Percentiles rank a stretch among this genome's conserved stretches.
Evolutionary conservation across 257 asterid genomes (phyloP).

Genomic region (Verbena officinalis): DNA sequence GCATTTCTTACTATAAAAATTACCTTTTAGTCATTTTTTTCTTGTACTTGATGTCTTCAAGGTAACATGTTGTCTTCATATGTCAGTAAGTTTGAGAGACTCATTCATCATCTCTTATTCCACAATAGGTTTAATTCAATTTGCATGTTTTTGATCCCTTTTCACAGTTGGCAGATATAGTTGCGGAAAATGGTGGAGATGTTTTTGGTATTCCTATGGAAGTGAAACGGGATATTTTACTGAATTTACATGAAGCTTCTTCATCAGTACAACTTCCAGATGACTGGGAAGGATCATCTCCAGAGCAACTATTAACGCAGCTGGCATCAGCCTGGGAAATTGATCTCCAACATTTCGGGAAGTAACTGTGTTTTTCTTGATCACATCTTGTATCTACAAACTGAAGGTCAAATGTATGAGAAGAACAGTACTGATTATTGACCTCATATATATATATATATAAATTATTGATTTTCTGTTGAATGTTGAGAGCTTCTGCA

Average conservation of each 20-base stretch:
- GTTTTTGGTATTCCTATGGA: conserved; percentile 68
- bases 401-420: neutral
- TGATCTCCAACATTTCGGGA: conserved; percentile 69
- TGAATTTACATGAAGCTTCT: conserved; percentile 74
- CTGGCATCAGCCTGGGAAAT: conserved; percentile 91
- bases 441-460: neutral
- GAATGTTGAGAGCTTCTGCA: neutral
- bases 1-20: no score
- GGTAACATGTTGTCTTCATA: conserved; percentile 1
- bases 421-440: neutral
- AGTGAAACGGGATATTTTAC: conserved; percentile 65
- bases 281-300: conserved; percentile 93
- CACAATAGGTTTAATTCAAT: neutral
- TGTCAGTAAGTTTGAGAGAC: neutral
- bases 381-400: neutral
- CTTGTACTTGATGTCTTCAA: no score
- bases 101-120: no score
- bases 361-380: conserved; percentile 34
- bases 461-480: neutral
- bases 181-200: conserved; percentile 74
- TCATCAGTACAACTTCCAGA: conserved; percentile 68
- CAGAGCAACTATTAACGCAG: conserved; percentile 77
- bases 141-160: conserved; percentile 22
- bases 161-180: conserved; percentile 73
- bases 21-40: no score